Conservation (phyloP, 345 rosid genomes). For the Pistacia integerrima region DNA sequence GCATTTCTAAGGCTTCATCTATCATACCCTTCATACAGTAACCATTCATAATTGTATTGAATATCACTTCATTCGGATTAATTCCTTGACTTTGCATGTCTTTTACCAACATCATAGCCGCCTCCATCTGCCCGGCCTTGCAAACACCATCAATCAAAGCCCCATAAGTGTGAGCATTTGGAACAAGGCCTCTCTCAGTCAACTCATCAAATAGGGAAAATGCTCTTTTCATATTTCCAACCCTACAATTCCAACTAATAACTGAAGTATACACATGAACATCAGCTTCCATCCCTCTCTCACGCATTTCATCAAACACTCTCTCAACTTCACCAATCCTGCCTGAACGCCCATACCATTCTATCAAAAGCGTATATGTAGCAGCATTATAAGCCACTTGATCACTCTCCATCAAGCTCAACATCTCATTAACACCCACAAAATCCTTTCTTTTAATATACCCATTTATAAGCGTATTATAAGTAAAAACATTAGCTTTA, state of each 20-base stretch:
- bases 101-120: constrained; percentile 62
- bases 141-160: constrained; percentile 78
- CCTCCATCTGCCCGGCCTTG: constrained; percentile 74
- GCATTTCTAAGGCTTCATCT: constrained; percentile 59
- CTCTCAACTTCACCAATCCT: constrained; percentile 56
- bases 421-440: constrained; percentile 44
- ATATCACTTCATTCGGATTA: constrained; percentile 52
- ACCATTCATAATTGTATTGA: constrained; percentile 72
- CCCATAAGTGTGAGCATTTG: constrained; percentile 69
- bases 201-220: constrained; percentile 76
- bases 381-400: constrained; percentile 53
- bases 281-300: constrained; percentile 56
- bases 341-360: constrained; percentile 38
- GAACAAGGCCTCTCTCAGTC: constrained; percentile 57
- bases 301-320: constrained; percentile 75
- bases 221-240: constrained; percentile 60
- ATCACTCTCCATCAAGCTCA: constrained; percentile 65
- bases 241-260: constrained; percentile 58
- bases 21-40: constrained; percentile 66
- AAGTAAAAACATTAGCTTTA: constrained; percentile 64
- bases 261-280: constrained; percentile 59
- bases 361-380: constrained; percentile 63
- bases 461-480: constrained; percentile 66
- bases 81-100: constrained; percentile 73
- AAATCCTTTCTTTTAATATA: constrained; percentile 54